phyloP scores from a whole-genome alignment of 225 moss, liverwort and hornwort species.

The Climacium dendroides region DNA sequence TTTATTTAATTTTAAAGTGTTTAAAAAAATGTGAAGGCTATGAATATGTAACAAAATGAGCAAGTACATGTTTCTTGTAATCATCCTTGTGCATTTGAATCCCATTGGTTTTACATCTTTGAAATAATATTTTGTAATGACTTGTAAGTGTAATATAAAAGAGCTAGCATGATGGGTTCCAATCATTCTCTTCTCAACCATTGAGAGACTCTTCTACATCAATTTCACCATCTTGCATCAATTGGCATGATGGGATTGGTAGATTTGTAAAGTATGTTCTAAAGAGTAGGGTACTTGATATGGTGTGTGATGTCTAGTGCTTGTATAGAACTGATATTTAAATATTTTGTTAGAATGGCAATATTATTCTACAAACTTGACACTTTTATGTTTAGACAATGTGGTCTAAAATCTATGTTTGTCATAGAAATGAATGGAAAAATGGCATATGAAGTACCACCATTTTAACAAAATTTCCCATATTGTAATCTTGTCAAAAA shows the following conservation, averaged over 20 bases:
- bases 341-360: too few relatives aligned
- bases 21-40: background rate
- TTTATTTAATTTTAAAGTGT: background rate
- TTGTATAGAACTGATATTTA: background rate
- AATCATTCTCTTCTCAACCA: background rate
- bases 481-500: background rate
- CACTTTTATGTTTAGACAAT: accelerated
- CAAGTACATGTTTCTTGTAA: accelerated
- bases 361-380: too few relatives aligned
- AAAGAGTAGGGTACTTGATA: background rate
- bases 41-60: background rate
- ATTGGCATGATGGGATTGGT: background rate
- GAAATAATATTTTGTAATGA: background rate
- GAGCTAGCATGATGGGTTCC: accelerated
- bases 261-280: background rate
- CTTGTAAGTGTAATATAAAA: background rate
- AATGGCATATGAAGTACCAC: too few relatives aligned
- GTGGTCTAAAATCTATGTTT: too few relatives aligned
- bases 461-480: background rate
- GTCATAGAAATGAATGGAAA: too few relatives aligned
- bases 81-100: background rate
- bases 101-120: background rate
- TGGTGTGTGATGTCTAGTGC: background rate
- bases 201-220: background rate
- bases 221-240: background rate